Evolutionary conservation across 1,284 basidiomycete genomes (phyloP), one percentile per base, ranked within the genome.

Genomic region (Ganoderma resinaceum): DNA sequence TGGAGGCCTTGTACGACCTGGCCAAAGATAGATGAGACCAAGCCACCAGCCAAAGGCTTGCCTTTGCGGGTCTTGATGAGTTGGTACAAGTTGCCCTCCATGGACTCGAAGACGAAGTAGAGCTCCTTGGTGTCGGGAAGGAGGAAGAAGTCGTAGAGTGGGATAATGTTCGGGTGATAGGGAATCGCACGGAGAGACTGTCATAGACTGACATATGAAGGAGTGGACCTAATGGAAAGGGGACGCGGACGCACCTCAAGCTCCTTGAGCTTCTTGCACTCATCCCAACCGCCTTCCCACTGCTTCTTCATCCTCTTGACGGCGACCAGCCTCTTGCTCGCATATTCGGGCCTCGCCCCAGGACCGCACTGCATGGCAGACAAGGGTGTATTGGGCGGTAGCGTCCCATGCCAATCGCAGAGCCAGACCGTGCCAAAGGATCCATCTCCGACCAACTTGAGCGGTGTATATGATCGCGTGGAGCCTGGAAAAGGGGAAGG

Each of bases 81-180:
- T 82, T 99, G 98, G 82, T 98, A 99, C 67, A 99, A 89, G 81
- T 99, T 99, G 75, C 98, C 98, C 82, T 99, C 98, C 98, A 99
- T 99, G 79, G 96, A 97, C 83, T 99, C 98, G 81, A 99, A 99
- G 63, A 99, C 98, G 79, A 99, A 99, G 82, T 99, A 98, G 74
- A 99, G 94, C 82, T 99, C 96, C 80, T 94, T 95, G 65, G 95
- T 91, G 72, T 91, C 87, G 1, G 97, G 97, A 60, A 97, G 91
- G 75, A 99, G 93, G 83, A 99, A 99, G 76, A 96, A 97, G 82
- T 99, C 98, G 85, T 99, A 99, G 72, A 99, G 87, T 63, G 98
- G 97, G 79, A 99, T 99, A 83, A 99, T 96, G 81, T 98, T 97
- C 52, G 95, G 95, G 82, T 99, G 98, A 78, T 93, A 92, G 38